Evolutionary conservation across 78 protist species (phyloP).

Genomic region (Anaeramoeba flamelloides): DNA sequence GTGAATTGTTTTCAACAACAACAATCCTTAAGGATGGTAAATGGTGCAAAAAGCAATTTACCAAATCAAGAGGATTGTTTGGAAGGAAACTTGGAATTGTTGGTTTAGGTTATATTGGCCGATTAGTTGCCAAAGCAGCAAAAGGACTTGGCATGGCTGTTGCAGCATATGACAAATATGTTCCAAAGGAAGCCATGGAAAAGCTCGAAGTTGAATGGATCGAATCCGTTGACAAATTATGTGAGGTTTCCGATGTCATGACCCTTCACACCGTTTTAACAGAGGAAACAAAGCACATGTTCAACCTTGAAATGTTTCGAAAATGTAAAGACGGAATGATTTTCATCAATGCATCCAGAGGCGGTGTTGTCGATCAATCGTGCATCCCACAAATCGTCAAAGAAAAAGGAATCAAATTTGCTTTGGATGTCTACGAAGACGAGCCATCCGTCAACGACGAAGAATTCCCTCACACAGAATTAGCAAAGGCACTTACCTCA

Average conservation of each 20-base stretch:
- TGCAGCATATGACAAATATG: slow-evolving; percentile 25
- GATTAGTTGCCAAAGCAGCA: slow-evolving; percentile 6
- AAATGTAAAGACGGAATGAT: slow-evolving; percentile 12
- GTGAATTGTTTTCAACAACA: no score
- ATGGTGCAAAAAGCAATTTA: no score
- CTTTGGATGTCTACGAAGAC: slow-evolving; percentile 27
- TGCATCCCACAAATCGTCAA: slow-evolving; percentile 3
- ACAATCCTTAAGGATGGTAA: no score
- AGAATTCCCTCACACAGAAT: no score
- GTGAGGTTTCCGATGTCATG: slow-evolving; percentile 10
- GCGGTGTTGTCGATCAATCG: slow-evolving; percentile 28
- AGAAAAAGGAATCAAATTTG: slow-evolving; percentile 22
- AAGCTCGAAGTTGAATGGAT: slow-evolving; percentile 1
- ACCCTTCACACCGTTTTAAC: slow-evolving; percentile 22
- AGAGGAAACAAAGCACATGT: background rate
- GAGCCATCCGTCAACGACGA: slow-evolving; percentile 23
- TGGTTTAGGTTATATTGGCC: slow-evolving; percentile 35
- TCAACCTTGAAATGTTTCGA: slow-evolving; percentile 3
- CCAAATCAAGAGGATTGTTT: no score
- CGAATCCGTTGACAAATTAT: slow-evolving; percentile 1
- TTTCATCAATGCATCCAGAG: slow-evolving; percentile 27
- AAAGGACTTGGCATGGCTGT: background rate
- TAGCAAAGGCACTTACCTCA: background rate
- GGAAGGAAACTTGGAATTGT: slow-evolving; percentile 25
- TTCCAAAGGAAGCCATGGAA: slow-evolving; percentile 1